Conservation (phyloP, 2,329 filamentous ascomycete genomes). For the Fonsecaea nubica region DNA sequence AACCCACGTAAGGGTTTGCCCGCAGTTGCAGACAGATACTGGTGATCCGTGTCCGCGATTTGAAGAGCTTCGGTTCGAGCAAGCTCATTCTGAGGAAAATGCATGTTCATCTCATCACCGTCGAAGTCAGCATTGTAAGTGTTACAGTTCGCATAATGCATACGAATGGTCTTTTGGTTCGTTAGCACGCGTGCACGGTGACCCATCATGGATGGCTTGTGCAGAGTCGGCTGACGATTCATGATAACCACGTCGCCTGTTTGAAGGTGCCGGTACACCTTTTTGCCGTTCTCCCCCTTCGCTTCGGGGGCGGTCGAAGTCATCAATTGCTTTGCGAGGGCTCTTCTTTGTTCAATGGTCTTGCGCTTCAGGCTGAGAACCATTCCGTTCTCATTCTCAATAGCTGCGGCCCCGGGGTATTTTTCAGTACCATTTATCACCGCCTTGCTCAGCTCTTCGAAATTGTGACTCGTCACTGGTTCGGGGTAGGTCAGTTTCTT, state of each 20-base stretch:
- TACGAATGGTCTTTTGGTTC: slow-evolving; percentile 95
- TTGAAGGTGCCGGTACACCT: slow-evolving; percentile 92
- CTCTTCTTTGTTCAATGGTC: slow-evolving; percentile 83
- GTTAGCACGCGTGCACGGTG: slow-evolving; percentile 90
- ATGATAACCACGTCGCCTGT: slow-evolving; percentile 97
- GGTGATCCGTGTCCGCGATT: slow-evolving; percentile 94
- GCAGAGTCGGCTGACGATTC: slow-evolving; percentile 97
- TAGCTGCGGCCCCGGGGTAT: slow-evolving; percentile 92
- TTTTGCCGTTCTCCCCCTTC: slow-evolving; percentile 84
- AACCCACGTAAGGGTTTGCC: slow-evolving; percentile 93
- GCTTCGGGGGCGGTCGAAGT: slow-evolving; percentile 78
- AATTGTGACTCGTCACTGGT: slow-evolving; percentile 96
- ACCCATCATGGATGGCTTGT: slow-evolving; percentile 99
- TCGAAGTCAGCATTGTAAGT: slow-evolving; percentile 99
- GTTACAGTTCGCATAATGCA: slow-evolving; percentile 99
- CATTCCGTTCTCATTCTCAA: slow-evolving; percentile 94
- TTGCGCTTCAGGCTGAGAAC: slow-evolving; percentile 87
- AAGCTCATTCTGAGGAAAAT: slow-evolving; percentile 96
- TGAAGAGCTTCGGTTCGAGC: slow-evolving; percentile 90
- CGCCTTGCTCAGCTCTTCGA: slow-evolving; percentile 91
- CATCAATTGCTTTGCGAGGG: slow-evolving; percentile 89
- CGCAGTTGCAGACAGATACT: slow-evolving; percentile 91
- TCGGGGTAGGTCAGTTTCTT: slow-evolving; percentile 96
- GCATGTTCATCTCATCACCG: slow-evolving; percentile 99
- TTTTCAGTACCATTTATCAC: slow-evolving; percentile 93